These are phyloP conservation scores for Betula pendula DNA, from an alignment of 306 rosid species.

Conservation along the genomic window DNA sequence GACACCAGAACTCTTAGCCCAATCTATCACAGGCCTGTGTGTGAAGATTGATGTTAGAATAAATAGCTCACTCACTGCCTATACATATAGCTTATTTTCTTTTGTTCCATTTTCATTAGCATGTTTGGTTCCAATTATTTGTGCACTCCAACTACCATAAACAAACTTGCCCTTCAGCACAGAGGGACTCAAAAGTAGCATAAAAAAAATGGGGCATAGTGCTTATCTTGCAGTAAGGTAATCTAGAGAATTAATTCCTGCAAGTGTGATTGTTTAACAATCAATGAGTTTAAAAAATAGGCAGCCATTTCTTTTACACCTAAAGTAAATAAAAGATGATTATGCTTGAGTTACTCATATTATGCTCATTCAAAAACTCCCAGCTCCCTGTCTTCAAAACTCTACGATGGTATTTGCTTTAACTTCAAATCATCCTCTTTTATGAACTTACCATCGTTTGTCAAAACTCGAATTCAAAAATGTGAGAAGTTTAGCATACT, in stretches of 20 bases:
- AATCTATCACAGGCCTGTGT: conserved; percentile 81
- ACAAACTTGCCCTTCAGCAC: not conserved
- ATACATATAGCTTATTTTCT: not conserved
- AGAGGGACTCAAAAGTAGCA: not conserved
- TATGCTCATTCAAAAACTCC: not conserved
- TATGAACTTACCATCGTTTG: not conserved
- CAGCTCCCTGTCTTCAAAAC: not conserved
- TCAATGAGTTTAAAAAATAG: too few relatives aligned
- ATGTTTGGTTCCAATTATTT: not conserved
- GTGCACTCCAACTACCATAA: not conserved
- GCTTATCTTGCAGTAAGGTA: not conserved
- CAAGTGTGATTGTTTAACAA: not conserved
- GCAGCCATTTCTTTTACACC: not conserved
- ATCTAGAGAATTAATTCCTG: not conserved
- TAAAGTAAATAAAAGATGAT: not conserved
- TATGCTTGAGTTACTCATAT: not conserved
- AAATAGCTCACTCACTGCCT: not conserved
- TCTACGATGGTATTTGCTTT: not conserved
- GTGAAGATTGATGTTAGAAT: conserved; percentile 22
- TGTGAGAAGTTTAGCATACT: not conserved
- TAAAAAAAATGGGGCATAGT: not conserved
- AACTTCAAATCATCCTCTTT: not conserved
- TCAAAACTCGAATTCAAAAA: not conserved
- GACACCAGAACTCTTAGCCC: conserved; percentile 89
- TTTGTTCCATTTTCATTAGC: not conserved